Conservation (phyloP, 1,139 yeast genomes). For the Protomyces inouyei region DNA sequence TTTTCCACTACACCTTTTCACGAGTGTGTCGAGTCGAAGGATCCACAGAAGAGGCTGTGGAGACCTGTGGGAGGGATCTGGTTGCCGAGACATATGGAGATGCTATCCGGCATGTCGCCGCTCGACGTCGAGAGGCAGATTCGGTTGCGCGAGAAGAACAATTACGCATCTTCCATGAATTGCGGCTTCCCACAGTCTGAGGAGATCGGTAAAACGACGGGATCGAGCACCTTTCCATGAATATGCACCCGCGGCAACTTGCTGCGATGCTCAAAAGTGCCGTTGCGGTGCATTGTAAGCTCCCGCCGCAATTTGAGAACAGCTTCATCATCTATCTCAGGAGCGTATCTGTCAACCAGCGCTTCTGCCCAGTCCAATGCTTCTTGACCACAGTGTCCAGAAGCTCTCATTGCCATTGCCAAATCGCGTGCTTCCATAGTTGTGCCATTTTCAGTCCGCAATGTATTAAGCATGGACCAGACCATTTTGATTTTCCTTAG, state of each 20-base stretch:
- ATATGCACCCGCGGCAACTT: too few species aligned
- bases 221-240: too few species aligned
- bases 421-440: slow-evolving; percentile 1
- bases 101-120: slow-evolving; percentile 22
- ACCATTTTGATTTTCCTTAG: not conserved
- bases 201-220: too few species aligned
- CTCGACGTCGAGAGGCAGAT: slow-evolving; percentile 12
- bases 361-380: not conserved
- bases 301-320: not conserved
- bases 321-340: not conserved
- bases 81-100: slow-evolving; percentile 23
- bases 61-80: slow-evolving; percentile 2
- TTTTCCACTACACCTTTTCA: slow-evolving; percentile 22
- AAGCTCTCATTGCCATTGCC: slow-evolving; percentile 11
- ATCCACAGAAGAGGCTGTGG: not conserved
- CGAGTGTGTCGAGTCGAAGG: not conserved
- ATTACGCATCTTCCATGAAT: not conserved
- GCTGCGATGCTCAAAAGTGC: not conserved
- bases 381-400: not conserved
- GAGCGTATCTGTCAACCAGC: not conserved
- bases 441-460: not conserved
- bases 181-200: slow-evolving; percentile 1
- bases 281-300: not conserved
- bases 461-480: not conserved
- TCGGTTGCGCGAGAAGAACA: slow-evolving; percentile 8